Evolutionary conservation across 495 filamentous ascomycete genomes (phyloP).

Genomic region (Aspergillus homomorphus): DNA sequence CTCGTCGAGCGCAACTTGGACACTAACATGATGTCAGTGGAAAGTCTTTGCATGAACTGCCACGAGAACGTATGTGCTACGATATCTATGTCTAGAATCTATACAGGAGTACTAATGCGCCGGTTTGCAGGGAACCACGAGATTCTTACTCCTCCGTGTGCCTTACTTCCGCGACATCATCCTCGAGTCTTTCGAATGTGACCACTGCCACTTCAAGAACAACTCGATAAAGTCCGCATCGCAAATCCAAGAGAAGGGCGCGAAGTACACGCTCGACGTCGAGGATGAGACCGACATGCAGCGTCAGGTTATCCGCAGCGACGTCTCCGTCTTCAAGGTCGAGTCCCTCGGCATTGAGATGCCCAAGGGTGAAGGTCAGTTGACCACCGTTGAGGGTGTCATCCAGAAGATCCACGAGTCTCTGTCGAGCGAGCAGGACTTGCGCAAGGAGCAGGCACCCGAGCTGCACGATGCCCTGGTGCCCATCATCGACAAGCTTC

Average conservation of each 20-base stretch:
- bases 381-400: slow-evolving; percentile 90
- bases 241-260: slow-evolving; percentile 83
- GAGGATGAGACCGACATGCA: slow-evolving; percentile 68
- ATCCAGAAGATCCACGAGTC: slow-evolving; percentile 71
- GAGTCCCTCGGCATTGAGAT: slow-evolving; percentile 88
- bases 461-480: slow-evolving; percentile 74
- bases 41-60: slow-evolving; percentile 82
- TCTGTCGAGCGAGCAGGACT: slow-evolving; percentile 69
- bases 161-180: slow-evolving; percentile 97
- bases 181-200: slow-evolving; percentile 92
- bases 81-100: background rate
- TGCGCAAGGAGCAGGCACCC: slow-evolving; percentile 67
- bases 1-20: slow-evolving; percentile 46
- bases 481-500: slow-evolving; percentile 64
- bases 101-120: background rate
- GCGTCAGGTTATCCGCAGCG: slow-evolving; percentile 87
- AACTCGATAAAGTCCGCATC: slow-evolving; percentile 89
- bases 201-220: slow-evolving; percentile 82
- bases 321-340: slow-evolving; percentile 75
- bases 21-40: slow-evolving; percentile 45
- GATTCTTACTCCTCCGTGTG: slow-evolving; percentile 82
- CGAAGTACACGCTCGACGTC: slow-evolving; percentile 72
- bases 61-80: slow-evolving; percentile 72
- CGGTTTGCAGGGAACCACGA: slow-evolving; percentile 66
- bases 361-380: slow-evolving; percentile 79